phyloP scores from a whole-genome alignment of 768 basidiomycete species.

The Lentinula sp. region DNA sequence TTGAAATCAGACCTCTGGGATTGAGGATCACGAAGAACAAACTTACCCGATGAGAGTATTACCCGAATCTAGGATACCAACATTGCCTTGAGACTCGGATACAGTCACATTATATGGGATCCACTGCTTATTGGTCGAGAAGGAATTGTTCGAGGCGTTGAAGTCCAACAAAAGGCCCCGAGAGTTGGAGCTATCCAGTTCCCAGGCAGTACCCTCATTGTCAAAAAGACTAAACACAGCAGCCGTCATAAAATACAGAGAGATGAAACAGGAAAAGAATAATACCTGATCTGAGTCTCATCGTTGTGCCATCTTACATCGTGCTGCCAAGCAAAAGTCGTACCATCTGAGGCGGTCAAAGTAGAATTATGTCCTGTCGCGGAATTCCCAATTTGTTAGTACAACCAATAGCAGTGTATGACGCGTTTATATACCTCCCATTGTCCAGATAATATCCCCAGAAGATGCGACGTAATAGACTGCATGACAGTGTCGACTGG shows the following conservation, averaged over 20 bases:
- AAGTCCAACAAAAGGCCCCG: constrained; percentile 6
- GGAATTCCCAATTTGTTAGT: not conserved
- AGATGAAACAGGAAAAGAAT: not conserved
- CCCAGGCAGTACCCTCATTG: not conserved
- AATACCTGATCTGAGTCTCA: not conserved
- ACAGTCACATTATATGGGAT: not conserved
- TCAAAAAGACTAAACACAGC: constrained; percentile 4
- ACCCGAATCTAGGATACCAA: not conserved
- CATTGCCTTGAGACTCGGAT: constrained; percentile 2
- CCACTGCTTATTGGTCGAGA: not conserved
- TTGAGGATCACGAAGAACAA: not conserved
- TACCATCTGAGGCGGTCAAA: constrained; percentile 9
- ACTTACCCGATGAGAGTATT: not conserved
- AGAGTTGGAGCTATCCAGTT: not conserved
- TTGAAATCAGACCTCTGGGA: not conserved
- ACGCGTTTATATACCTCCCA: constrained; percentile 10
- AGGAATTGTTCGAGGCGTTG: not conserved
- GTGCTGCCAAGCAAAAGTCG: constrained; percentile 13
- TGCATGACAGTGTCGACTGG: constrained; percentile 11
- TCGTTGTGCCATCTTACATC: constrained; percentile 12
- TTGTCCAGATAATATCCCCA: constrained; percentile 14
- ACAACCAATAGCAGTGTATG: not conserved
- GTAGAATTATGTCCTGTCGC: constrained; percentile 6
- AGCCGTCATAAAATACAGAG: not conserved
- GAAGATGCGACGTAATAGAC: constrained; percentile 12